Evolutionary conservation across 129 eudicot genomes (phyloP), one percentile per base, ranked within the genome.

Genomic region (Silybum marianum): DNA sequence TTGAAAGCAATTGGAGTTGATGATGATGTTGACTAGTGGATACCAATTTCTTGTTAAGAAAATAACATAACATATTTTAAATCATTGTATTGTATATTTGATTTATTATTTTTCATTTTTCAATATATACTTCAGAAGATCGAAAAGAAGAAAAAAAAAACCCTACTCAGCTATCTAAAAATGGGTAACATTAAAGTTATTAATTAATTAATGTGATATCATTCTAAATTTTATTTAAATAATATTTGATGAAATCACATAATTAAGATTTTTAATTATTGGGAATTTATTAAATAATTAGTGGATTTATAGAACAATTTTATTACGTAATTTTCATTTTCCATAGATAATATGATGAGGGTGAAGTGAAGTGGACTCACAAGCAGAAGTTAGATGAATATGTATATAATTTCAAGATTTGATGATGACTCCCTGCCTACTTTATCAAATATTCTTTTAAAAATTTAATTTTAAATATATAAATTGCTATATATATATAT

Each of bases 341-440:
- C 34, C 54, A 76, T 76, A 63, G 10, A 76, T 34, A 19, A 54
- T 28, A 78, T 19, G 48, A 67, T 44, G 78, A 0, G 40, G 78
- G 81, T 32, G 76, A 58, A 48, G 76, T 75, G 76, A 75, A 67
- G 77, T 82, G 75, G 25, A 70, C 71, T 46, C 19, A 23, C 69
- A 69, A n/a, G 16, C 16, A 42, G 73, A 81, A 65, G 84, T 48
- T 81, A 46, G 76, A 68, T 32, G 54, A 69, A 74, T 74, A 48
- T 74, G 85, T 51, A 12, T 12, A 25, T 82, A 32, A 48, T 24
- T 68, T 51, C 42, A 36, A 26, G 51, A 51, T 68, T 26, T 25
- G 85, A 82, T 1, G 34, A 76, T 10, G 72, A 76, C 85, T 69
- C 77, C 65, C 26, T 73, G 84, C 79, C 79, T 42, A 42, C 73